Percentiles rank a stretch among this genome's conserved stretches.
Conservation (phyloP, 2,329 filamentous ascomycete species). For the Paraphoma chrysanthemicola region DNA sequence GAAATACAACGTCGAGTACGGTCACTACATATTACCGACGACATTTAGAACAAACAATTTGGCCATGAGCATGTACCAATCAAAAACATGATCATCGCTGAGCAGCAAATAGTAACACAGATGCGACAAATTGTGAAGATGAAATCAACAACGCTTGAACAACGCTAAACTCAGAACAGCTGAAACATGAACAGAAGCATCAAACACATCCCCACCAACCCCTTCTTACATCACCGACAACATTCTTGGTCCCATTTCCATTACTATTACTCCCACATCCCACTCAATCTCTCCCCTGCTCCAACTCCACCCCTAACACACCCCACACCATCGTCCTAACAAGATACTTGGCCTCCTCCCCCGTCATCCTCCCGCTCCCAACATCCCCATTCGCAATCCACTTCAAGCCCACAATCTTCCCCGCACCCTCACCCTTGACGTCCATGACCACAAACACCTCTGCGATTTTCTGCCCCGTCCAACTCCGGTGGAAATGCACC, state of each 20-base stretch:
- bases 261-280: conserved; percentile 24
- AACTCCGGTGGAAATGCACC: conserved; percentile 42
- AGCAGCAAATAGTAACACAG: no score
- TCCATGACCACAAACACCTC: conserved; percentile 45
- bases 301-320: conserved; percentile 32
- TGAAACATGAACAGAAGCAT: background rate
- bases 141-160: background rate
- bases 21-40: background rate
- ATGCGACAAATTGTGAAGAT: background rate
- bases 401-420: conserved; percentile 44
- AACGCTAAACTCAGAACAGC: background rate
- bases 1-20: background rate
- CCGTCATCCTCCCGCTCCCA: conserved; percentile 35
- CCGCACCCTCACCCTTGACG: conserved; percentile 41
- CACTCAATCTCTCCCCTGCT: conserved; percentile 32
- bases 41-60: background rate
- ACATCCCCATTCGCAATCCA: conserved; percentile 34
- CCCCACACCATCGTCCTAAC: conserved; percentile 31
- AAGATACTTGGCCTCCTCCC: conserved; percentile 39
- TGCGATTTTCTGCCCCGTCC: conserved; percentile 42
- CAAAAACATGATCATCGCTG: background rate
- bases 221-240: conserved; percentile 41
- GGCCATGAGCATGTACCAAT: background rate
- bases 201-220: background rate
- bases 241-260: conserved; percentile 61